Conservation (phyloP, 1,284 basidiomycete species). For the Cryptococcus sp. region DNA sequence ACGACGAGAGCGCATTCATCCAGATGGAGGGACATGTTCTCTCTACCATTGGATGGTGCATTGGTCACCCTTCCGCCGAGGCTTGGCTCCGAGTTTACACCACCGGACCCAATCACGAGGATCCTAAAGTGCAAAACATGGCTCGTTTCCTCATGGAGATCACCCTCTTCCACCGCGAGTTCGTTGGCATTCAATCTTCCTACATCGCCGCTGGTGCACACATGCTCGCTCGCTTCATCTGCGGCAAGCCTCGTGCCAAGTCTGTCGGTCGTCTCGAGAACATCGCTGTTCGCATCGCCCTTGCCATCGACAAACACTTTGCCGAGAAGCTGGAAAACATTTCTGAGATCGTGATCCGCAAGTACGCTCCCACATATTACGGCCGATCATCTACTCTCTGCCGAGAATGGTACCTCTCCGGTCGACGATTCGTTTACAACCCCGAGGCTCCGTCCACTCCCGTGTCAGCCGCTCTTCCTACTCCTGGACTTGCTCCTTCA, state of each 20-base stretch:
- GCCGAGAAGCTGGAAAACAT: slow-evolving; percentile 82
- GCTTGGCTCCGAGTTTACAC: slow-evolving; percentile 77
- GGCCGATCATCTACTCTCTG: slow-evolving; percentile 89
- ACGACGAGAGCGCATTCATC: slow-evolving; percentile 93
- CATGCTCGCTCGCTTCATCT: slow-evolving; percentile 83
- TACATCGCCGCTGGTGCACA: slow-evolving; percentile 84
- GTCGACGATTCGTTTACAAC: slow-evolving; percentile 53
- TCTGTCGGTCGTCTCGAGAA: slow-evolving; percentile 23
- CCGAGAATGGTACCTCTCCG: slow-evolving; percentile 79
- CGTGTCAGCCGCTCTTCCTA: slow-evolving; percentile 33
- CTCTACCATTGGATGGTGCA: slow-evolving; percentile 90
- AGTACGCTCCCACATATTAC: slow-evolving; percentile 95
- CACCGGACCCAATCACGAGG: slow-evolving; percentile 64
- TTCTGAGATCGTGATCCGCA: slow-evolving; percentile 92
- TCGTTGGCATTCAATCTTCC: slow-evolving; percentile 81
- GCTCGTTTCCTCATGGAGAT: slow-evolving; percentile 98
- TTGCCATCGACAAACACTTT: slow-evolving; percentile 80
- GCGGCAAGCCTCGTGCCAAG: slow-evolving; percentile 67
- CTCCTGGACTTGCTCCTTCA: slow-evolving; percentile 46
- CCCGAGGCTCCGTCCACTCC: slow-evolving; percentile 42
- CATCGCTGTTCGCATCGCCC: slow-evolving; percentile 58
- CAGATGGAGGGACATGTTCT: slow-evolving; percentile 97
- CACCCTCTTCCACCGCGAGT: slow-evolving; percentile 95
- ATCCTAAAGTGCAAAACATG: slow-evolving; percentile 85
- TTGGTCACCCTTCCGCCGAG: slow-evolving; percentile 98